Evolutionary conservation across 1,284 basidiomycete species (phyloP).

Genomic region (Ustilago lituana): DNA sequence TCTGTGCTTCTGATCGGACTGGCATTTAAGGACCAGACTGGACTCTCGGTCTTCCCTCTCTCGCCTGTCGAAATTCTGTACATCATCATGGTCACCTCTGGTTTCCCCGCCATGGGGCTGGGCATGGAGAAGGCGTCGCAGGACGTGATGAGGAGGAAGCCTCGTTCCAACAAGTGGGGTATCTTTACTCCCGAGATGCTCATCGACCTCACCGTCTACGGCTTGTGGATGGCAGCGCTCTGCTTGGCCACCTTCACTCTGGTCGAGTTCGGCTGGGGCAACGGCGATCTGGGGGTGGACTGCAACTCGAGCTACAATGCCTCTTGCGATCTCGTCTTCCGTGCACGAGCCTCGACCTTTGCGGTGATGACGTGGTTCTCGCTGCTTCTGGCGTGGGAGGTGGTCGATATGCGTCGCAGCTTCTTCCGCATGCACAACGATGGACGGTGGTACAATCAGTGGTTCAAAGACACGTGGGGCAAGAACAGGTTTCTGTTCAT

Average conservation of each 20-base stretch:
- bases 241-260: conserved; percentile 68
- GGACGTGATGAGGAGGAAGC: conserved; percentile 74
- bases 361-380: conserved; percentile 64
- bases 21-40: conserved; percentile 73
- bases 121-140: conserved; percentile 72
- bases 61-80: conserved; percentile 76
- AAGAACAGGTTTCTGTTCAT: conserved; percentile 63
- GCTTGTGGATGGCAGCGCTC: conserved; percentile 74
- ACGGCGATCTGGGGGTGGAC: conserved; percentile 55
- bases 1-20: conserved; percentile 73
- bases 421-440: conserved; percentile 65
- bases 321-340: conserved; percentile 65
- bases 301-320: conserved; percentile 64
- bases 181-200: conserved; percentile 66
- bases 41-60: conserved; percentile 75
- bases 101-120: conserved; percentile 68
- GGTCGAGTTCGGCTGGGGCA: conserved; percentile 56
- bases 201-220: conserved; percentile 74
- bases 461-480: conserved; percentile 59
- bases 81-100: conserved; percentile 66
- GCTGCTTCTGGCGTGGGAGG: conserved; percentile 68
- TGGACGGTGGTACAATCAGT: conserved; percentile 55
- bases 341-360: conserved; percentile 67
- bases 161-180: conserved; percentile 62
- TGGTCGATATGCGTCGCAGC: conserved; percentile 63